Evolutionary conservation across 2,329 filamentous ascomycete genomes (phyloP).

Genomic region (Ambrosiella beaveri): DNA sequence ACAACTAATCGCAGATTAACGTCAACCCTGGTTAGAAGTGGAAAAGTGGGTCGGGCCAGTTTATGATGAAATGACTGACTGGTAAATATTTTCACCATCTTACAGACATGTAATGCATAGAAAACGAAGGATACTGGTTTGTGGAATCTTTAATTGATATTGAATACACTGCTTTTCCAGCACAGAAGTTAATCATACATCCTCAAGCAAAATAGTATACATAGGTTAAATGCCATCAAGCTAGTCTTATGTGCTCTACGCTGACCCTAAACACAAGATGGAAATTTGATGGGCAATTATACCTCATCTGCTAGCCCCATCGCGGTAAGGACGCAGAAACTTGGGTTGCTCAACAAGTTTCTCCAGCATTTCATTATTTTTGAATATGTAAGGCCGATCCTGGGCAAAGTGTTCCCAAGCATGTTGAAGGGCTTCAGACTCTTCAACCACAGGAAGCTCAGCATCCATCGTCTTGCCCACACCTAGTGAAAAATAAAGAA

Average conservation of each 20-base stretch:
- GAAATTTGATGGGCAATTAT: too few species aligned
- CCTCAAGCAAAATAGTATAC: too few species aligned
- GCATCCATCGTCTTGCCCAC: conserved; percentile 12
- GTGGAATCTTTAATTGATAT: too few species aligned
- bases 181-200: too few species aligned
- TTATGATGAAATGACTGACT: too few species aligned
- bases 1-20: too few species aligned
- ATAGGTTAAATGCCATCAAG: neutral
- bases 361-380: conserved; percentile 10
- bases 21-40: too few species aligned
- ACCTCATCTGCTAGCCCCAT: neutral
- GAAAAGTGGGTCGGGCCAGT: too few species aligned
- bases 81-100: too few species aligned
- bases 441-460: conserved; percentile 9
- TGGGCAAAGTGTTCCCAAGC: conserved; percentile 12
- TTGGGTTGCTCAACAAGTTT: conserved; percentile 11
- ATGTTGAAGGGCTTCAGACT: conserved; percentile 8
- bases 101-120: too few species aligned
- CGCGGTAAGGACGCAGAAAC: conserved; percentile 12
- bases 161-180: too few species aligned
- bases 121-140: too few species aligned
- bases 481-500: neutral
- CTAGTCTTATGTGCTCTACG: neutral
- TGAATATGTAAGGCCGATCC: conserved; percentile 12
- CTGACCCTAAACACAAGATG: neutral